Evolutionary conservation across 2,329 filamentous ascomycete species (phyloP), one percentile per base, ranked within the genome.

Genomic region (Diaporthe velutina): DNA sequence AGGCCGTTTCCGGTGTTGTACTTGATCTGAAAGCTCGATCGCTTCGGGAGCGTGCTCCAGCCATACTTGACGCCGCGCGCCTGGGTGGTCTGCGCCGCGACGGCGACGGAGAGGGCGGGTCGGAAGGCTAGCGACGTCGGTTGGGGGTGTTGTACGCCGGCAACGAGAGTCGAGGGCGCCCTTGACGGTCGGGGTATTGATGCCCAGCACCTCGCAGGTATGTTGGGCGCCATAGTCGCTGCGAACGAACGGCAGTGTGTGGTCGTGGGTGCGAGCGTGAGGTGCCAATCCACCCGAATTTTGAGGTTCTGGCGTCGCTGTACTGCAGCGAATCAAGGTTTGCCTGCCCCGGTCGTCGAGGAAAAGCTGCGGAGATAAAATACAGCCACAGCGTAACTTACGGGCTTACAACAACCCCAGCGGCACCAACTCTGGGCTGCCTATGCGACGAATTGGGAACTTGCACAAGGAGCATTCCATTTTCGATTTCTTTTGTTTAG

Each of bases 1-100:
- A 93, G 86, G 52, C 90, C 90, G 0, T 88, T 81, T 60, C 84
- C 81, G 81, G 91, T 89, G 83, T 93, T 92, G 87, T 92, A 93
- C 73, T 84, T 86, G 73, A 88, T 89, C 81, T 89, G 90, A 78
- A 75, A 88, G 88, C 38, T 83, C 80, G 72, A 88, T 84, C 74
- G 87, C 85, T 77, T 70, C 19, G 80, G 77, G 72, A 79, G 79
- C 3, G 90, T 93, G 73, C 86, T 87, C 91, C 91, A 93, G 80
- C 91, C 91, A 80, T 90, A 88, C 77, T 90, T 88, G 80, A 90
- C 86, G 80, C 87, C 85, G 80, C 88, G 88, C 42, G 60, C 61
- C 64, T 68, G 61, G 10, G 60, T 68, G 45, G 84, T 86, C 71
- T 84, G 84, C 66, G 87, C 85, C 78, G 89, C 84, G 76, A 88